Base-by-base conservation (phyloP, 2,329 filamentous ascomycete species). In the Thielaviopsis populi region DNA sequence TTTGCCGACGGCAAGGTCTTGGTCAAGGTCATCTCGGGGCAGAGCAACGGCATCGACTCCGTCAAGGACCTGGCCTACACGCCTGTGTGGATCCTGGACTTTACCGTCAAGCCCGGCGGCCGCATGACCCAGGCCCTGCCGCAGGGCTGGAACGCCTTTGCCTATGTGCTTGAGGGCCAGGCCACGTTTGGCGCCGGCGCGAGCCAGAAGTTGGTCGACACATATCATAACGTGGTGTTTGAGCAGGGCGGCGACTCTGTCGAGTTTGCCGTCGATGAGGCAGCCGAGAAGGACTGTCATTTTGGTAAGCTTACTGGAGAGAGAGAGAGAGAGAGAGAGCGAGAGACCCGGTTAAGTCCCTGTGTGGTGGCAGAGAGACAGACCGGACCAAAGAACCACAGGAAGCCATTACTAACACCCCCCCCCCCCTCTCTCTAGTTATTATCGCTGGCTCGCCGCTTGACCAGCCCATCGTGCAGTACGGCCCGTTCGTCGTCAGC, bases 51-150 rank as follows among this genome's bases (percentile, higher is more conserved):
- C 54, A 83, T 94, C 62, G 91, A 96, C 71, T 90, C 86, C 15
- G 83, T 96, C 62, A 85, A 92, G 72, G 91, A 97, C 71, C 78
- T 97, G 54, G 91, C 92, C 15, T 96, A 97, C 75, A 97, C 92
- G 1, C 94, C 94, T 0, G 91, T 97, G n/a, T 97, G 92, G 92
- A 80, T 96, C 67, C 79, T 97, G 54, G 92, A 97, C 72, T 78
- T 96, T 61, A 84, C 82, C 22, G 82, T 97, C 62, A 76, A 83
- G 70, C 91, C 91, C 0, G 92, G 92, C 62, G 91, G 89, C 58
- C 83, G 79, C 66, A 78, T 97, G 68, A 79, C 78, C 24, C 92
- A 97, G 76, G 74, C 82, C 4, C 72, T 97, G 2, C 92, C 92
- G 0, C 75, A 79, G 67, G 86, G 85, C 33, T 97, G 91, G 89